These are phyloP conservation scores for Fusarium sp. DNA, from an alignment of 2,329 filamentous ascomycete genomes.

Conservation along the genomic window DNA sequence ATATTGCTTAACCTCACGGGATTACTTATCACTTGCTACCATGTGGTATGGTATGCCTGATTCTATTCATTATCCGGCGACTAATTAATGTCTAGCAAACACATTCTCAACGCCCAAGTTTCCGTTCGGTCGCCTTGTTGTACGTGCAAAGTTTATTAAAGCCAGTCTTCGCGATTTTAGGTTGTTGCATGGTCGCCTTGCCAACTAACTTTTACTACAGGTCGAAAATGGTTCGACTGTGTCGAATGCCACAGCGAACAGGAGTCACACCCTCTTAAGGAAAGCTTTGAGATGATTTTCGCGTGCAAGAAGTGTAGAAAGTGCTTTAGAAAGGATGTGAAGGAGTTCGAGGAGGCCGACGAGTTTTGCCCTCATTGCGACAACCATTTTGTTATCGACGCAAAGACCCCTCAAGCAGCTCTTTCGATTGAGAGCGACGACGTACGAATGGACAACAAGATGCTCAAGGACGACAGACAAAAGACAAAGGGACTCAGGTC, in stretches of 20 bases:
- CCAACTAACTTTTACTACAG: constrained; percentile 54
- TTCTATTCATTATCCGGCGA: background rate
- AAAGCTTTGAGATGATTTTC: constrained; percentile 89
- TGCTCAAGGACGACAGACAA: constrained; percentile 91
- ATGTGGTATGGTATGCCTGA: constrained; percentile 51
- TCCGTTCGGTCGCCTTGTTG: constrained; percentile 96
- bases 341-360: constrained; percentile 94
- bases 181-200: background rate
- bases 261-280: constrained; percentile 78
- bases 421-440: constrained; percentile 93
- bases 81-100: constrained; percentile 73
- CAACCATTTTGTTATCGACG: constrained; percentile 96
- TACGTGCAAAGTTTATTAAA: constrained; percentile 55
- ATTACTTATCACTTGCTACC: background rate
- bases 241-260: constrained; percentile 90
- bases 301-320: constrained; percentile 99
- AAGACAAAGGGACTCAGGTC: constrained; percentile 63
- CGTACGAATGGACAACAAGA: constrained; percentile 82
- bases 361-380: constrained; percentile 99
- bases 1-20: background rate
- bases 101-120: constrained; percentile 97
- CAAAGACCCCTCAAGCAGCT: constrained; percentile 81
- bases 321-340: constrained; percentile 92
- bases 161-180: background rate
- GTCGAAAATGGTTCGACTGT: constrained; percentile 98